Percentiles rank a stretch among this genome's conserved stretches.
Conservation (phyloP, 1,284 basidiomycete genomes). For the Moesziomyces sp. region DNA sequence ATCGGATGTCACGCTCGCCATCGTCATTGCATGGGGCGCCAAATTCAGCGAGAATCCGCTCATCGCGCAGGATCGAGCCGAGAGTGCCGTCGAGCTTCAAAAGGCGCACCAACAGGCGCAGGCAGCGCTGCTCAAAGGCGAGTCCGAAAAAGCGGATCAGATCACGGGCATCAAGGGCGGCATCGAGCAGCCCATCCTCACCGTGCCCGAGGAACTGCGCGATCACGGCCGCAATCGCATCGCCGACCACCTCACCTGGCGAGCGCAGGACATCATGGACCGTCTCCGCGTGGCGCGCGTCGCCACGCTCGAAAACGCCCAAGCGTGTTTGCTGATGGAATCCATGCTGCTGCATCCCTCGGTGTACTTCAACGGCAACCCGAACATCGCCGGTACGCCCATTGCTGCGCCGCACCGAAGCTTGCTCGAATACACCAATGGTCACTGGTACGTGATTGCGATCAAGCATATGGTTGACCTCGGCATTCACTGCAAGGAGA, state of each 20-base stretch:
- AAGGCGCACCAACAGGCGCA: slow-evolving; percentile 40
- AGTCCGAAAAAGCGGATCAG: slow-evolving; percentile 38
- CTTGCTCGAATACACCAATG: slow-evolving; percentile 34
- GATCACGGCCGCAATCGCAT: slow-evolving; percentile 76
- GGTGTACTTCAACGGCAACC: slow-evolving; percentile 33
- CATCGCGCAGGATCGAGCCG: slow-evolving; percentile 79
- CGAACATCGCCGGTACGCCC: slow-evolving; percentile 31
- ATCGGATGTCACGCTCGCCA: slow-evolving; percentile 81
- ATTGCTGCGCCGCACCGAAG: slow-evolving; percentile 28
- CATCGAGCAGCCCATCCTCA: slow-evolving; percentile 47
- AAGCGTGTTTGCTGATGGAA: slow-evolving; percentile 54
- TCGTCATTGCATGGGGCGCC: slow-evolving; percentile 89
- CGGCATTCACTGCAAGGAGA: slow-evolving; percentile 52
- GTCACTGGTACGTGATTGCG: slow-evolving; percentile 52
- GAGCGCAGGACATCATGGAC: slow-evolving; percentile 72
- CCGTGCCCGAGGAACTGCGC: slow-evolving; percentile 39
- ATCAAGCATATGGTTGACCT: slow-evolving; percentile 55
- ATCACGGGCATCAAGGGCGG: slow-evolving; percentile 50
- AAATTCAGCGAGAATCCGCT: slow-evolving; percentile 89
- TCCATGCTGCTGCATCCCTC: slow-evolving; percentile 44
- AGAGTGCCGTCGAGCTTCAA: slow-evolving; percentile 69
- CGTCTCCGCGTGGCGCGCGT: slow-evolving; percentile 83
- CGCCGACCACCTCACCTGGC: slow-evolving; percentile 78
- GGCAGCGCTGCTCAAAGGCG: slow-evolving; percentile 38
- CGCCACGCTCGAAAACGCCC: slow-evolving; percentile 80